Percentiles rank a stretch among this genome's conserved stretches.
Evolutionary conservation across 306 rosid genomes (phyloP).

Genomic region (Malus orientalis): DNA sequence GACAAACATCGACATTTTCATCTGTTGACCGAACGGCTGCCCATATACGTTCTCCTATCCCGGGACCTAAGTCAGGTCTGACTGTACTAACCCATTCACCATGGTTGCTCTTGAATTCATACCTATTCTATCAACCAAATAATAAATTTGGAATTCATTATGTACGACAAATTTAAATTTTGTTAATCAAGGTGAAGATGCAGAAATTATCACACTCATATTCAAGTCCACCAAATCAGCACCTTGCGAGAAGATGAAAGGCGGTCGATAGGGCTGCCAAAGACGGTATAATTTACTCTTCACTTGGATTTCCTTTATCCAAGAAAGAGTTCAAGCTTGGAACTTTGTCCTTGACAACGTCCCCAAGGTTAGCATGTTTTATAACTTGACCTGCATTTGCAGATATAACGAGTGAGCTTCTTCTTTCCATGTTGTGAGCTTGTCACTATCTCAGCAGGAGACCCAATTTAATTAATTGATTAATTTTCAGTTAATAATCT

Average conservation of each 20-base stretch:
- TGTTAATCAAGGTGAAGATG: not conserved
- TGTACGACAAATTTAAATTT: not conserved
- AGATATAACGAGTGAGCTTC: constrained; percentile 1
- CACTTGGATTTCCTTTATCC: constrained; percentile 28
- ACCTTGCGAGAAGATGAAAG: constrained; percentile 67
- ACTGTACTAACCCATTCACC: constrained; percentile 59
- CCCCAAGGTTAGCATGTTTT: constrained; percentile 58
- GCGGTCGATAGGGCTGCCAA: constrained; percentile 75
- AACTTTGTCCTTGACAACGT: constrained; percentile 55
- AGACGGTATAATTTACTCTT: constrained; percentile 55
- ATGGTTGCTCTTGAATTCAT: constrained; percentile 79
- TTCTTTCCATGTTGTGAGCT: not conserved
- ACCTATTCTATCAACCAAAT: constrained; percentile 31
- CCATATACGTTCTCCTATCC: constrained; percentile 60
- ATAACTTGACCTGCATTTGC: constrained; percentile 46
- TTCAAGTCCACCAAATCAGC: constrained; percentile 3
- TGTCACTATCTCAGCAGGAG: not conserved
- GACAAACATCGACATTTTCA: constrained; percentile 37
- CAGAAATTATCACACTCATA: constrained; percentile 6
- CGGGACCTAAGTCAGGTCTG: constrained; percentile 78
- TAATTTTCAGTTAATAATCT: not conserved
- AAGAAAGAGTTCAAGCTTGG: constrained; percentile 63
- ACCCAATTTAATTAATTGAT: not conserved
- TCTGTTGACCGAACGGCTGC: constrained; percentile 49
- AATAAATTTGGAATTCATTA: not conserved